Base-by-base conservation (phyloP, 2,329 filamentous ascomycete genomes). In the Phaeosphaeria sp. region DNA sequence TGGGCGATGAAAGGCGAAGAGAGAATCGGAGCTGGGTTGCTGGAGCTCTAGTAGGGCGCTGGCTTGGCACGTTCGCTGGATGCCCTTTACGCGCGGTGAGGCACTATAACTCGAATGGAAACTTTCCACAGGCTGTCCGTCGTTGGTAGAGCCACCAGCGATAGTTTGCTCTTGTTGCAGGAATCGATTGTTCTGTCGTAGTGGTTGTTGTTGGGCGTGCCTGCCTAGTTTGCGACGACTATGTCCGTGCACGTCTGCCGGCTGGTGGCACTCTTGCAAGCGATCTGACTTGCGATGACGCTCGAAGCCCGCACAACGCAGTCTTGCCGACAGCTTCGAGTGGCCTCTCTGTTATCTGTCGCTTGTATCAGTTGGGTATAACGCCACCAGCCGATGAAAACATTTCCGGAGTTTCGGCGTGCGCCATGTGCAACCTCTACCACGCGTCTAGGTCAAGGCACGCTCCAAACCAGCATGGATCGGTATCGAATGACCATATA, bases 91-190 rank as follows among this genome's bases (percentile, higher is more conserved):
- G 36, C 27, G 21, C 50, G 20, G 23, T 22, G 39, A 21, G 52
- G 54, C 52, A 48, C 54, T 52, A 49, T 57, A 59, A 62, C 46
- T 52, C 55, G 30, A 46, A 55, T 50, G 46, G 53, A 60, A 63
- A 68, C 64, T 60, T 46, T 59, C 50, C 55, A 69, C 60, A 65
- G 62, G 30, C 62, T 71, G 62, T 33, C 54, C 46, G 44, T 23
- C 23, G 15, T 42, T 43, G 23, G 41, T 11, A 41, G 47, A 68
- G 48, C 20, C 55, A 58, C 62, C 64, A 56, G 49, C 39, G 18
- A 41, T 22, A 27, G 36, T 65, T 62, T 66, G 54, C 46, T 46
- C 41, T 46, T 39, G 58, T 65, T 69, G 68, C 67, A 73, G 68
- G 64, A 41, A 50, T 41, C 42, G 36, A 39, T 17, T 39, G 36